A percentile compares a stretch with the other conserved stretches of the same genome.
Conservation (phyloP, 2,329 filamentous ascomycete genomes). For the Aspergillus unguis region DNA sequence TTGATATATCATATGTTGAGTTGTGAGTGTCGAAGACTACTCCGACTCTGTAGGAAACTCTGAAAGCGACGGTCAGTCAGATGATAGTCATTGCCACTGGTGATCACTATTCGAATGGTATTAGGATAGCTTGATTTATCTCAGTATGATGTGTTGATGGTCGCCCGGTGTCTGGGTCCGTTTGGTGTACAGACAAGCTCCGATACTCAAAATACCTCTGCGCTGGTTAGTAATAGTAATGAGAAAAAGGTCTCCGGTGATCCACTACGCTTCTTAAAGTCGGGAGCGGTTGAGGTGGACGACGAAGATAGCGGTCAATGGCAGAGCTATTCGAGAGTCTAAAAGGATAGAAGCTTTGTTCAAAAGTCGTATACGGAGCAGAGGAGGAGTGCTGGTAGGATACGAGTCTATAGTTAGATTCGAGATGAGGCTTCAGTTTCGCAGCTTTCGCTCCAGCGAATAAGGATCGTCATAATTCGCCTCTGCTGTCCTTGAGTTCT, state of each 20-base stretch:
- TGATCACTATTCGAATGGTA: not conserved
- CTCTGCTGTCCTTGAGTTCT: not conserved
- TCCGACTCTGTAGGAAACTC: too few relatives aligned
- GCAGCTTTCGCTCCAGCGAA: not conserved
- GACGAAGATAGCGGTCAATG: not conserved
- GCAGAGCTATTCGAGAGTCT: not conserved
- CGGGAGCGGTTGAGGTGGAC: not conserved
- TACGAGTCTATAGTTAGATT: not conserved
- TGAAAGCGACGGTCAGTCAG: not conserved
- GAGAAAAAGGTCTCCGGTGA: not conserved
- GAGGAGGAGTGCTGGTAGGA: too few relatives aligned
- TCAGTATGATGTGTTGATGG: not conserved
- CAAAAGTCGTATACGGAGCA: too few relatives aligned
- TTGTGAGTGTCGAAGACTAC: too few relatives aligned
- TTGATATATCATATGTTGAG: not conserved
- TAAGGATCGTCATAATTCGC: not conserved
- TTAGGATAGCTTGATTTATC: not conserved
- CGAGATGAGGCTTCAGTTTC: not conserved
- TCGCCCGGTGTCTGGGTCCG: not conserved
- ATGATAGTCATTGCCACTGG: not conserved
- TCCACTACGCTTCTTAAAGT: slow-evolving; percentile 4
- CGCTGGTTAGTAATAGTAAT: slow-evolving; percentile 1
- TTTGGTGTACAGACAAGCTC: not conserved
- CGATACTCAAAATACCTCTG: not conserved
- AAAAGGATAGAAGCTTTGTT: not conserved